A percentile compares a stretch with the other conserved stretches of the same genome.
These are phyloP conservation scores for Zostera marina DNA, from an alignment of 116 monocot genomes.

Conservation along the genomic window DNA sequence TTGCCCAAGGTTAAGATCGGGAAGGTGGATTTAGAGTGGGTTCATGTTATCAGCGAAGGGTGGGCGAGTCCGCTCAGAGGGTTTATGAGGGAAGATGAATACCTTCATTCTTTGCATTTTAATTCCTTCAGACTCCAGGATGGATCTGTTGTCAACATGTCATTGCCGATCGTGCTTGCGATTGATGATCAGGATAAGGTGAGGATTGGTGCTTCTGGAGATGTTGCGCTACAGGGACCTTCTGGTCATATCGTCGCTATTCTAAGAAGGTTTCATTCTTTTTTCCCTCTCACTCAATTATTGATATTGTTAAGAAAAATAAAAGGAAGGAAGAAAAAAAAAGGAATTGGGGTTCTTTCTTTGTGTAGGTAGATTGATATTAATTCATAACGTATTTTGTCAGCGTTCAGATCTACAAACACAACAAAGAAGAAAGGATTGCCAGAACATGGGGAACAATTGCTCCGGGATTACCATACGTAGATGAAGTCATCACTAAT, in stretches of 20 bases:
- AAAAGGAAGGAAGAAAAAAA: too few relatives aligned
- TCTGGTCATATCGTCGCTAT: conserved; percentile 52
- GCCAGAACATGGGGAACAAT: conserved; percentile 96
- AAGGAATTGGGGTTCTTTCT: background rate
- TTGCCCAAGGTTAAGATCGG: conserved; percentile 41
- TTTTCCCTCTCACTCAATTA: background rate
- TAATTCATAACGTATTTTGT: background rate
- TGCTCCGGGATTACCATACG: conserved; percentile 83
- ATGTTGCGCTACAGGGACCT: conserved; percentile 56
- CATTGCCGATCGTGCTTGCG: conserved; percentile 84
- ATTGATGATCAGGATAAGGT: conserved; percentile 49
- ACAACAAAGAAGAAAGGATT: conserved; percentile 98
- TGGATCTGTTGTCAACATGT: conserved; percentile 93
- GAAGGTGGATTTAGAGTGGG: conserved; percentile 80
- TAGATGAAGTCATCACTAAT: conserved; percentile 59
- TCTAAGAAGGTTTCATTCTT: conserved; percentile 37
- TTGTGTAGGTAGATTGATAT: background rate
- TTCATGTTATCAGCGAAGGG: conserved; percentile 79
- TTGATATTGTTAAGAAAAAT: background rate
- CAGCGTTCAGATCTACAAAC: conserved; percentile 83
- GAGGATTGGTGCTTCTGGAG: conserved; percentile 19
- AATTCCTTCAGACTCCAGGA: conserved; percentile 51
- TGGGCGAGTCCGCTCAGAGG: conserved; percentile 96
- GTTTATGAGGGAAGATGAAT: conserved; percentile 93
- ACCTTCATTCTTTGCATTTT: conserved; percentile 87